Evolutionary conservation across 2,329 filamentous ascomycete genomes (phyloP), one percentile per base, ranked within the genome.

Genomic region (Cladosporium halotolerans): DNA sequence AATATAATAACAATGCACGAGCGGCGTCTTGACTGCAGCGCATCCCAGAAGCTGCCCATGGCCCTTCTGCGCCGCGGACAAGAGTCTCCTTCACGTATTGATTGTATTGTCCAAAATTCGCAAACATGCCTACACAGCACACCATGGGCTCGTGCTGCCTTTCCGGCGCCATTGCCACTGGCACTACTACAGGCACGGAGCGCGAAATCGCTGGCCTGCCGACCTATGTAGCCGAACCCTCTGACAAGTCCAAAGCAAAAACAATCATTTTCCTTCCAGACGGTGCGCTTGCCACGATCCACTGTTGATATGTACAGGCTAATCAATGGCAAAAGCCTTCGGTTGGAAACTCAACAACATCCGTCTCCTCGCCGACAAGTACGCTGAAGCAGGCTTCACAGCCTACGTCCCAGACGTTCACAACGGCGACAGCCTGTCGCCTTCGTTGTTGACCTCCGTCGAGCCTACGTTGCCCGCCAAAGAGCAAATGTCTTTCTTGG

Each of bases 311-410:
- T 39, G 13, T 16, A 6, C 9, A 39, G 36, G 13, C 13, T 13
- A 39, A 16, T n/a, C 36, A 39, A 6, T 13, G 5, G 13, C 13
- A 39, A 32, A 44, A 66, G 67, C 79, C 62, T 77, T 76, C 55
- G 75, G 75, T 55, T 77, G 70, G 70, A 70, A 70, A n/a, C 70
- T 77, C 45, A 62, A 66, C 32, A 77, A 77, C 60, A 62, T 70
- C 42, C 70, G 75, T 32, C 59, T 78, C 3, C 64, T 77, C 11
- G 75, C 75, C 10, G 75, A 77, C 62, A 63, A 72, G 46, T 78
- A 76, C 59, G 75, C 75, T 31, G 68, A 70, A 55, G 67, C 67
- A 10, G 71, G 74, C 60, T 76, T 72, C 59, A 74, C 72, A 46
- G 68, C 68, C 57, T 76, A 76, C 60, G 61, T 77, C 32, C 70